Base-by-base conservation (phyloP, 2,329 filamentous ascomycete genomes). In the Eurotiales sp. region DNA sequence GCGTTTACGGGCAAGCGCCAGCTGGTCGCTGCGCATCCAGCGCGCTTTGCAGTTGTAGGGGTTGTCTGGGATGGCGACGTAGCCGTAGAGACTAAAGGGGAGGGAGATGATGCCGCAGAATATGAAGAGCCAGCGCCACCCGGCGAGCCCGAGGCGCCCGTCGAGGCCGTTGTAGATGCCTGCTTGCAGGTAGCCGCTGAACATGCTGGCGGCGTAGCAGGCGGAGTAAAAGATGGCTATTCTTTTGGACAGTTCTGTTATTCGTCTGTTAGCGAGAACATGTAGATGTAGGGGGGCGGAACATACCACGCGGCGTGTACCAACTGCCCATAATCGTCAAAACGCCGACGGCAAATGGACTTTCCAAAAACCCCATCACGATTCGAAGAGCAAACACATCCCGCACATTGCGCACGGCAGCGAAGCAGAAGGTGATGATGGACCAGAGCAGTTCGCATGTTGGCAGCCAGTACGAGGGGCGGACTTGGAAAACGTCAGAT, bases 31-130 rank as follows among this genome's bases (percentile, higher is more conserved):
- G 39, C 37, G 55, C 52, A 61, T 52, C 57, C 57, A 60, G 40
- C 51, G 44, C 19, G 51, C 54, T 39, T 48, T 51, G 22, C 51
- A 51, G 36, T 72, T 61, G 46, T 62, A 72, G 56, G 65, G 65
- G 22, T 65, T 62, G 39, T 68, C 65, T 2, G 65, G 65, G 11
- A 67, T 52, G 58, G 65, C 63, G 46, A 62, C 55, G 34, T 63
- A 61, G 5, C 63, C 64, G 17, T 54, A 56, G 4, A 54, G 27
- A 27, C 61, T 64, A 53, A 63, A 64, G 1, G 63, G 54, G 2
- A 66, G 55, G 1, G 61, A 60, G 45, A 63, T 63, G 29, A 67
- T 58, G 5, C 60, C 59, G 44, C 64, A 65, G 51, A 67, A 61
- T 15, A 68, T 60, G 51, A 66, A 65, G 11, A 60, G 52, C 58